Evolutionary conservation across 495 filamentous ascomycete species (phyloP).

Genomic region (Hypoxylon intermedium): DNA sequence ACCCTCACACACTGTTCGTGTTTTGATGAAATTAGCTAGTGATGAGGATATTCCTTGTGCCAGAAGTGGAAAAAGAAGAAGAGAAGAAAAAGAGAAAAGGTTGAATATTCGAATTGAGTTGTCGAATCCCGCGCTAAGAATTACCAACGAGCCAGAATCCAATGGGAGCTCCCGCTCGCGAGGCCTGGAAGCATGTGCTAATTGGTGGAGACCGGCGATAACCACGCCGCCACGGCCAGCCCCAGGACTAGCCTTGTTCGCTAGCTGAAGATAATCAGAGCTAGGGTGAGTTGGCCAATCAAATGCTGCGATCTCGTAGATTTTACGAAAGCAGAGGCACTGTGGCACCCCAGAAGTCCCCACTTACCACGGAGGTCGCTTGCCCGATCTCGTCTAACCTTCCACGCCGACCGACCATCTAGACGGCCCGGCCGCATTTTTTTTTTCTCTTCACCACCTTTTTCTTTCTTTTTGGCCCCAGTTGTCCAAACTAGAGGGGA

Average conservation of each 20-base stretch:
- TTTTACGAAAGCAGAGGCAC: constrained; percentile 23
- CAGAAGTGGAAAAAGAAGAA: too few relatives aligned
- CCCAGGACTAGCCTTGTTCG: constrained; percentile 27
- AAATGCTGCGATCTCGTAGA: constrained; percentile 5
- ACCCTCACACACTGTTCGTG: not conserved
- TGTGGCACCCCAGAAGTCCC: constrained; percentile 27
- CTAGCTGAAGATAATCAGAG: constrained; percentile 24
- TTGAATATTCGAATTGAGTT: not conserved
- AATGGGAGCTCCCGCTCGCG: constrained; percentile 33
- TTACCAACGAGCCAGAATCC: constrained; percentile 16
- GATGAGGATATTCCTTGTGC: not conserved
- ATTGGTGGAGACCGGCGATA: constrained; percentile 30
- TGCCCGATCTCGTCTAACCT: constrained; percentile 35
- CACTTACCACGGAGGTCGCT: constrained; percentile 21
- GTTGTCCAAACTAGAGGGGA: not conserved
- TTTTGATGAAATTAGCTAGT: not conserved
- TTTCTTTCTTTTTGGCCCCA: not conserved
- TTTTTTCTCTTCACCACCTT: not conserved
- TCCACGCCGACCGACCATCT: constrained; percentile 23
- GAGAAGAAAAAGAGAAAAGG: not conserved
- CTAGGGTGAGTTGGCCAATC: constrained; percentile 18
- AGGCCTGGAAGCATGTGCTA: constrained; percentile 35
- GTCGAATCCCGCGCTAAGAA: constrained; percentile 15
- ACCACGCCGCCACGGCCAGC: constrained; percentile 6
- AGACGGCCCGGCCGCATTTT: constrained; percentile 12